Percentiles rank a stretch among this genome's conserved stretches.
Conservation (phyloP, 805 yeast species). For the Nakazawaea populi region DNA sequence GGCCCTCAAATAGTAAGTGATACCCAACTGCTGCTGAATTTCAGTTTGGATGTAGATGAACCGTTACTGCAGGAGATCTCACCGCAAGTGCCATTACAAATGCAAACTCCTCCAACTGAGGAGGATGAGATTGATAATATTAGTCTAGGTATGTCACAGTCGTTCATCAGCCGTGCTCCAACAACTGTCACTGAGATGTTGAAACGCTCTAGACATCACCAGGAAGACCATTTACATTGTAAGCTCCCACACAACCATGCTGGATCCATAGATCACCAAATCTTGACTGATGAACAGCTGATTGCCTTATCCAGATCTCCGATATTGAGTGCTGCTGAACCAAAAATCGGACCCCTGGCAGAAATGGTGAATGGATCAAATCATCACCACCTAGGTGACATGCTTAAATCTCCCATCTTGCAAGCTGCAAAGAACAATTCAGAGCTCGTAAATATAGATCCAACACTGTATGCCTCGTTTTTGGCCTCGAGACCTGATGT, state of each 20-base stretch:
- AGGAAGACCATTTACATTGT: conserved; percentile 27
- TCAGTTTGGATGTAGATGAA: background rate
- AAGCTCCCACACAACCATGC: conserved; percentile 26
- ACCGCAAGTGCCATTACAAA: background rate
- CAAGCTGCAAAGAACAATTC: conserved; percentile 36
- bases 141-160: conserved; percentile 30
- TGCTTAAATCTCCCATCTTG: conserved; percentile 30
- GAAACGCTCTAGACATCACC: conserved; percentile 11
- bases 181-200: conserved; percentile 30
- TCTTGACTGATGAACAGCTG: conserved; percentile 45
- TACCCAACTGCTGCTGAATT: background rate
- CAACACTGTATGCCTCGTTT: conserved; percentile 64
- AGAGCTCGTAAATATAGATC: conserved; percentile 42
- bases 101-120: conserved; percentile 7
- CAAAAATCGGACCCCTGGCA: conserved; percentile 42
- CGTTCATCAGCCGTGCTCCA: conserved; percentile 34
- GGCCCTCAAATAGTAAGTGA: conserved; percentile 12
- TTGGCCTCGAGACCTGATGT: conserved; percentile 83
- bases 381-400: conserved; percentile 12
- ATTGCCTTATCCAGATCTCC: conserved; percentile 51
- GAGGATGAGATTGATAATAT: conserved; percentile 25
- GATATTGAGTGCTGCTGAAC: conserved; percentile 52
- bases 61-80: background rate
- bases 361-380: conserved; percentile 27
- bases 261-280: conserved; percentile 20